Evolutionary conservation across 2,329 filamentous ascomycete species (phyloP).

Genomic region (Phaeosphaeria sp.): DNA sequence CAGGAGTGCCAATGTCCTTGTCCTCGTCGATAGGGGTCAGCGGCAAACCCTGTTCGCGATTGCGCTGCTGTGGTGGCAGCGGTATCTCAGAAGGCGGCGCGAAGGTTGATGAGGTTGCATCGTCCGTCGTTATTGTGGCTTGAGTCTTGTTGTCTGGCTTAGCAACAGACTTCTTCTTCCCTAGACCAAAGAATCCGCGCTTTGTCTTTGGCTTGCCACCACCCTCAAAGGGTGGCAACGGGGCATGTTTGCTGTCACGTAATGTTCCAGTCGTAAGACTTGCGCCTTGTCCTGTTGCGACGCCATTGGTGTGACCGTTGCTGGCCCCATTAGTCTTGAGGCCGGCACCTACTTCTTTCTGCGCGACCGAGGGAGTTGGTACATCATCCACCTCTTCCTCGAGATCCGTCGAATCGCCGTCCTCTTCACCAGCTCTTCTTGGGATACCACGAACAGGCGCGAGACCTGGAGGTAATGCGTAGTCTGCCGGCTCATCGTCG

Average conservation of each 20-base stretch:
- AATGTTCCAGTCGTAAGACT: constrained; percentile 48
- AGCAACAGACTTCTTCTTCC: constrained; percentile 63
- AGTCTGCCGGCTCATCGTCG: constrained; percentile 62
- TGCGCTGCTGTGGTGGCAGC: constrained; percentile 35
- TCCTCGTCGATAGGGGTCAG: constrained; percentile 46
- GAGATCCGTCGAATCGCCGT: constrained; percentile 63
- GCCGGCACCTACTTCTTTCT: constrained; percentile 38
- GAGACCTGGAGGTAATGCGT: constrained; percentile 48
- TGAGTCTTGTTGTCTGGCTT: constrained; percentile 44
- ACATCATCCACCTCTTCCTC: constrained; percentile 53
- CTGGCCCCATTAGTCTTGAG: constrained; percentile 25
- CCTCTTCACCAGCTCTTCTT: constrained; percentile 59
- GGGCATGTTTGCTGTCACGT: constrained; percentile 46
- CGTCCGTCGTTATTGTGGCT: constrained; percentile 14
- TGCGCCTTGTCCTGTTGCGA: constrained; percentile 30
- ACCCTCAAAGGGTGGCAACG: constrained; percentile 30
- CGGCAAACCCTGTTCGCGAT: constrained; percentile 29
- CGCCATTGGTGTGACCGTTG: constrained; percentile 21
- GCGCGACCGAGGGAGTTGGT: constrained; percentile 29
- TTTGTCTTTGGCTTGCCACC: constrained; percentile 49
- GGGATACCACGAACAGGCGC: constrained; percentile 67
- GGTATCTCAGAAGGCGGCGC: constrained; percentile 29
- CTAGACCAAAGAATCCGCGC: constrained; percentile 58
- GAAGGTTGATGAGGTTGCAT: background rate
- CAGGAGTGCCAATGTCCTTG: constrained; percentile 30